Evolutionary conservation across 805 yeast species (phyloP).

Genomic region (Metschnikowia shivogae): DNA sequence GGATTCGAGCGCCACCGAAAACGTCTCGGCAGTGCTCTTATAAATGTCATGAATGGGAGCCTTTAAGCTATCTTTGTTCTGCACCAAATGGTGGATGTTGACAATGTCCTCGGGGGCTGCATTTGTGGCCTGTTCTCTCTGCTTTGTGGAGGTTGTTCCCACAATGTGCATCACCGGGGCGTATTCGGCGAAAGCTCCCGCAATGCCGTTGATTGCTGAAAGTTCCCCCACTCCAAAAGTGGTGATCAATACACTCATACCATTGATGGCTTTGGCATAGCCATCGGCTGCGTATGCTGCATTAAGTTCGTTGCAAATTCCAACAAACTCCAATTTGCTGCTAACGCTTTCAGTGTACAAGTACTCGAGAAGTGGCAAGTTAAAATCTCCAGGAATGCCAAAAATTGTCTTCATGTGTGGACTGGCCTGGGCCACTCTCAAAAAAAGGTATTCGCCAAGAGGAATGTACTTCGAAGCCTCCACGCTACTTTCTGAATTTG

Average conservation of each 20-base stretch:
- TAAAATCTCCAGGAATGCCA: constrained; percentile 81
- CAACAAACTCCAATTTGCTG: constrained; percentile 61
- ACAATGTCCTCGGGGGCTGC: constrained; percentile 12
- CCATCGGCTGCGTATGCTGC: constrained; percentile 92
- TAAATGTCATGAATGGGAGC: constrained; percentile 66
- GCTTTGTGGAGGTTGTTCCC: constrained; percentile 48
- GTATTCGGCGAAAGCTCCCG: constrained; percentile 80
- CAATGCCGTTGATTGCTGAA: constrained; percentile 75
- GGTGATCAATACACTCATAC: constrained; percentile 56
- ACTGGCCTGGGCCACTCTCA: constrained; percentile 50
- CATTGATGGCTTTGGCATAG: constrained; percentile 61
- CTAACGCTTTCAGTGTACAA: constrained; percentile 45
- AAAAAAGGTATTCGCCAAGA: constrained; percentile 63
- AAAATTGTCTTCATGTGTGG: constrained; percentile 51
- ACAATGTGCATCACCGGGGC: constrained; percentile 81
- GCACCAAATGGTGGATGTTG: constrained; percentile 58
- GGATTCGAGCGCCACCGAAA: constrained; percentile 47
- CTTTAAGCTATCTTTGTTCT: constrained; percentile 41
- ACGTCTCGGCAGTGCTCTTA: constrained; percentile 55
- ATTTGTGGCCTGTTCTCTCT: constrained; percentile 20
- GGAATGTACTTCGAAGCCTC: constrained; percentile 30
- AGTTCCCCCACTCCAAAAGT: constrained; percentile 91
- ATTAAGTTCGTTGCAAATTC: constrained; percentile 84
- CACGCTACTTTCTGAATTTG: constrained; percentile 8
- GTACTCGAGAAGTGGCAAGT: constrained; percentile 63